phyloP scores from a whole-genome alignment of 495 filamentous ascomycete genomes.

The Daldinia decipiens region DNA sequence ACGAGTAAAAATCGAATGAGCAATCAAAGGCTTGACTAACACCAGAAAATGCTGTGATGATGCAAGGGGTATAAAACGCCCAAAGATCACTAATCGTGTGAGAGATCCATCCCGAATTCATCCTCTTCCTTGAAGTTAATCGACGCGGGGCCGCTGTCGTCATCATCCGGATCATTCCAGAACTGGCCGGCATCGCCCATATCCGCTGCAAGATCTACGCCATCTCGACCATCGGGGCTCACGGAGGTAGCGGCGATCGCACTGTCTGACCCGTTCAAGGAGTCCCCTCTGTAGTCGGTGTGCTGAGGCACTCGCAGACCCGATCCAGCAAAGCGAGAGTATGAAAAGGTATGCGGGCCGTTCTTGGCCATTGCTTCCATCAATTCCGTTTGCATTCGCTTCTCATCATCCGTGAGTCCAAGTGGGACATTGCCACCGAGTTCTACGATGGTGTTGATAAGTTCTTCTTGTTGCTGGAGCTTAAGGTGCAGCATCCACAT shows the following conservation, averaged over 20 bases:
- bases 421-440: slow-evolving; percentile 81
- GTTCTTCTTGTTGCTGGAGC: slow-evolving; percentile 85
- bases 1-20: slow-evolving; percentile 41
- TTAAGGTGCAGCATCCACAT: slow-evolving; percentile 96
- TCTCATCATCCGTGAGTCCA: slow-evolving; percentile 89
- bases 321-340: slow-evolving; percentile 83
- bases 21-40: slow-evolving; percentile 30
- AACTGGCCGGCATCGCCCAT: slow-evolving; percentile 68
- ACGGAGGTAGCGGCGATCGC: slow-evolving; percentile 59
- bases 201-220: slow-evolving; percentile 65
- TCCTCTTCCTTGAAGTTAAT: slow-evolving; percentile 91
- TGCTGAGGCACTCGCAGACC: slow-evolving; percentile 91
- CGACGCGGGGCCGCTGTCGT: slow-evolving; percentile 62
- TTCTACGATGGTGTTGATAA: slow-evolving; percentile 75
- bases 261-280: slow-evolving; percentile 60
- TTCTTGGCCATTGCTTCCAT: slow-evolving; percentile 84
- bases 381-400: slow-evolving; percentile 92
- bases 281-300: slow-evolving; percentile 88
- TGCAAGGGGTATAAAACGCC: slow-evolving; percentile 16
- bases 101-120: slow-evolving; percentile 81
- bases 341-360: slow-evolving; percentile 74
- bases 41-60: slow-evolving; percentile 34
- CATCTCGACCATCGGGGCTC: slow-evolving; percentile 75
- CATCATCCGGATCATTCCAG: slow-evolving; percentile 75
- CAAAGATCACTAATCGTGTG: slow-evolving; percentile 26